Conservation (phyloP, 495 filamentous ascomycete genomes). For the Aspergillus avenaceus region DNA sequence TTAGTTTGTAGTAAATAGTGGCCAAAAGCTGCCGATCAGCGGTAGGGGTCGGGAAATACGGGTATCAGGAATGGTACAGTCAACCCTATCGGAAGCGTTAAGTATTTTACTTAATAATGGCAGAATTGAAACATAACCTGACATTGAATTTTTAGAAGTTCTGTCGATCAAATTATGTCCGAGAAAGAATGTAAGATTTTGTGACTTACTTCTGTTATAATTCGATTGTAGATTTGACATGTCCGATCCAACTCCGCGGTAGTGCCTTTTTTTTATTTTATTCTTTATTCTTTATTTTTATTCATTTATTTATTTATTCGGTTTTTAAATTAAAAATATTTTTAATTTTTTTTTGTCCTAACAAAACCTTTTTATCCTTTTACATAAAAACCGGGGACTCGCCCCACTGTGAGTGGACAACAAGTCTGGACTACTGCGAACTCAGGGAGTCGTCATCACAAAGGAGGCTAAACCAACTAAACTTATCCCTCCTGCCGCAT, state of each 20-base stretch:
- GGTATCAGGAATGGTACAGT: neutral
- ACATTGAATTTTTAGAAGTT: no score
- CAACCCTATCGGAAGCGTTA: neutral
- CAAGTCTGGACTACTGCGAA: slow-evolving; percentile 1
- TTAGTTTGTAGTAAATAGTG: neutral
- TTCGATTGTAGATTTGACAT: no score
- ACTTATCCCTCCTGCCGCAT: neutral
- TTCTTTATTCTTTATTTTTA: neutral
- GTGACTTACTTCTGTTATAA: no score
- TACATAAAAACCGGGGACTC: neutral
- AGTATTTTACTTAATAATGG: no score
- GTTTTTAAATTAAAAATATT: no score
- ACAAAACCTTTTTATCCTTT: slow-evolving; percentile 3
- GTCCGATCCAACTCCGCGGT: no score
- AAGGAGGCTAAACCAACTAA: slow-evolving; percentile 1
- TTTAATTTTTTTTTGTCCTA: neutral
- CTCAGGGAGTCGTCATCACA: slow-evolving; percentile 1
- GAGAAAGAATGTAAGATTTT: no score
- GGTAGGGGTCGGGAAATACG: neutral
- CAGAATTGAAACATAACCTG: neutral
- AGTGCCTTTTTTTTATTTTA: neutral
- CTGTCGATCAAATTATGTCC: neutral
- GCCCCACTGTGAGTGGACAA: slow-evolving; percentile 1
- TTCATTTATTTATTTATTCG: neutral
- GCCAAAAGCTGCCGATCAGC: neutral